phyloP scores from a whole-genome alignment of 2,329 filamentous ascomycete genomes.

The Pseudonectria foliicola region DNA sequence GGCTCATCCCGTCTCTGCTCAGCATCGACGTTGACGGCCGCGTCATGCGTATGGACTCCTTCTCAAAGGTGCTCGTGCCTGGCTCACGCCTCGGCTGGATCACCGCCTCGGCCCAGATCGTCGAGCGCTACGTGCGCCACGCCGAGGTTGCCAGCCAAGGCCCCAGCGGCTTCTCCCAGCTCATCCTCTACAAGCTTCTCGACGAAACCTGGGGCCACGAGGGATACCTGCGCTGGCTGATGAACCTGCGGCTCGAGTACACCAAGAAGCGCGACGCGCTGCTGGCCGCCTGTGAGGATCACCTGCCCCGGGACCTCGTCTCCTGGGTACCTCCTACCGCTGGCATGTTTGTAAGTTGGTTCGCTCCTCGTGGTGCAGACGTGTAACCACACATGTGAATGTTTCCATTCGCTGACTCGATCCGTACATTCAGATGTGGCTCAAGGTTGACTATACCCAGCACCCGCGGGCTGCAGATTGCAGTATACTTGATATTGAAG shows the following conservation, averaged over 20 bases:
- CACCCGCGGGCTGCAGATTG: conserved; percentile 54
- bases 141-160: conserved; percentile 80
- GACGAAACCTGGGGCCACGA: conserved; percentile 92
- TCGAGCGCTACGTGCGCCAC: conserved; percentile 76
- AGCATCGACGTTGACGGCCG: conserved; percentile 80
- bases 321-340: conserved; percentile 74
- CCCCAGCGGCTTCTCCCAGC: conserved; percentile 76
- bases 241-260: conserved; percentile 74
- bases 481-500: conserved; percentile 63
- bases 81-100: conserved; percentile 83
- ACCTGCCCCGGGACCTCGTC: conserved; percentile 66
- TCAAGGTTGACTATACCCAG: conserved; percentile 57
- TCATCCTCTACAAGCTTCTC: conserved; percentile 79
- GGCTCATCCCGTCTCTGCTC: conserved; percentile 58
- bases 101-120: conserved; percentile 75
- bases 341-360: conserved; percentile 81
- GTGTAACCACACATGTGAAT: too few species aligned
- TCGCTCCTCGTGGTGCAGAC: too few species aligned
- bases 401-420: too few species aligned
- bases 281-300: conserved; percentile 70
- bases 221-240: conserved; percentile 85
- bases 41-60: conserved; percentile 85
- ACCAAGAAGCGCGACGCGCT: conserved; percentile 71
- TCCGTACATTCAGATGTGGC: conserved; percentile 53
- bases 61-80: conserved; percentile 84